Evolutionary conservation across 1,284 basidiomycete genomes (phyloP), one percentile per base, ranked within the genome.

Genomic region (Leccinum subspadiceum): DNA sequence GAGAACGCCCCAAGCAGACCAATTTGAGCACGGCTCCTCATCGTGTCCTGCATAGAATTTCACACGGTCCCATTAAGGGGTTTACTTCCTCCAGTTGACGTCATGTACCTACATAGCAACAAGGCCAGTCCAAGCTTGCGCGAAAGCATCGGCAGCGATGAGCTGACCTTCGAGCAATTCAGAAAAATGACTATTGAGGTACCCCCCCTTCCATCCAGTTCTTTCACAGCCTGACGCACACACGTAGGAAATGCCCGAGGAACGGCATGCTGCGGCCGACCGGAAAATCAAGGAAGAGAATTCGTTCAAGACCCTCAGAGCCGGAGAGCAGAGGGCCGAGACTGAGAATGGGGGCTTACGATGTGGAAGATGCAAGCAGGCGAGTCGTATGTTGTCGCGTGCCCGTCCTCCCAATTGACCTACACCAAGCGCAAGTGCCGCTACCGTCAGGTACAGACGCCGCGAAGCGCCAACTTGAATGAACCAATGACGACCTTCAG

Each of bases 331-430:
- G 60, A 85, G 92, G 75, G 96, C 96, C 15, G 96, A 99, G 75
- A 99, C 97, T 0, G 94, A 96, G 29, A 31, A 3, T 31, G 3
- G 29, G 67, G 94, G 94, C 1, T 99, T 99, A 90, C 94, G 98
- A 74, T 99, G 97, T 71, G 83, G 86, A n/a, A 85, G 93, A 68
- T 99, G 96, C 85, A 93, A 93, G 66, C 89, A 93, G 80, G 86
- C 84, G 55, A 55, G 77, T 66, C 26, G 10, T 37, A 17, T 9
- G 39, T 24, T 52, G 2, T 46, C 35, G n/a, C 2, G 41, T 29
- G 0, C 51, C 12, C 29, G 3, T 22, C 41, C 4, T n/a, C 12
- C 1, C 13, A 26, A 49, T 29, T 64, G 22, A 65, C 57, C 6
- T 51, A 60, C 63, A 60, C 66, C n/a, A 67, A 92, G 86, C 79